Percentiles rank a stretch among this genome's conserved stretches.
Evolutionary conservation across 257 asterid genomes (phyloP).

Genomic region (Verbascum thapsus): DNA sequence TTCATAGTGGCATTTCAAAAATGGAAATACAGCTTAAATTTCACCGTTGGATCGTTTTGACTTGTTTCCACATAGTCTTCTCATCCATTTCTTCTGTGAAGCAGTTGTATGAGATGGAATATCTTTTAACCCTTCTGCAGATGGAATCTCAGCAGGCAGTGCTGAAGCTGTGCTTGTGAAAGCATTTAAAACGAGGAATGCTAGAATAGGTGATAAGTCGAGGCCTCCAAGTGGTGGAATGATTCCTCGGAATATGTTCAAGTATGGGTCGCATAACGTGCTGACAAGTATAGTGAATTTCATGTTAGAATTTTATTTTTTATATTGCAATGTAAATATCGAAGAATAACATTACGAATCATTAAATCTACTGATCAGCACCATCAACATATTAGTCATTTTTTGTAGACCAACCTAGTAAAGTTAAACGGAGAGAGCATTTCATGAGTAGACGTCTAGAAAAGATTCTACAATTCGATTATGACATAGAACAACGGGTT

Average conservation of each 20-base stretch:
- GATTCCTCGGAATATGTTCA: conserved; percentile 96
- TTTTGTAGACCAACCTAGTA: too few relatives aligned
- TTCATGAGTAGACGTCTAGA: too few relatives aligned
- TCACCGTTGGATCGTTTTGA: conserved; percentile 32
- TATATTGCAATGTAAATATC: too few relatives aligned
- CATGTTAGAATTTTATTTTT: conserved; percentile 30
- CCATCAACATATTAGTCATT: too few relatives aligned
- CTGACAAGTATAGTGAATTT: conserved; percentile 48
- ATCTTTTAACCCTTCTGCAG: too few relatives aligned
- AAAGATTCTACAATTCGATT: too few relatives aligned
- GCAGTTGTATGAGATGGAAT: conserved; percentile 38
- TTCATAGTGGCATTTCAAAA: conserved; percentile 11
- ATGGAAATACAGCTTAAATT: conserved; percentile 27
- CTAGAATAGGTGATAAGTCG: conserved; percentile 83
- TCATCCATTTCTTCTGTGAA: conserved; percentile 72
- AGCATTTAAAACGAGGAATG: conserved; percentile 76
- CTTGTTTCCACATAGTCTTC: conserved; percentile 53
- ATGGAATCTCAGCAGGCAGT: conserved; percentile 91
- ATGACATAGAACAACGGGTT: too few relatives aligned
- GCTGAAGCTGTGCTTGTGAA: conserved; percentile 85
- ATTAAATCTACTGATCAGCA: too few relatives aligned
- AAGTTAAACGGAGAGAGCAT: too few relatives aligned
- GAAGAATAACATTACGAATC: too few relatives aligned
- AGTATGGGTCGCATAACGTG: conserved; percentile 92
- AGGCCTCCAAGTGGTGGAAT: conserved; percentile 97